These are phyloP conservation scores for Vinca minor DNA, from an alignment of 257 asterid species.

Conservation along the genomic window DNA sequence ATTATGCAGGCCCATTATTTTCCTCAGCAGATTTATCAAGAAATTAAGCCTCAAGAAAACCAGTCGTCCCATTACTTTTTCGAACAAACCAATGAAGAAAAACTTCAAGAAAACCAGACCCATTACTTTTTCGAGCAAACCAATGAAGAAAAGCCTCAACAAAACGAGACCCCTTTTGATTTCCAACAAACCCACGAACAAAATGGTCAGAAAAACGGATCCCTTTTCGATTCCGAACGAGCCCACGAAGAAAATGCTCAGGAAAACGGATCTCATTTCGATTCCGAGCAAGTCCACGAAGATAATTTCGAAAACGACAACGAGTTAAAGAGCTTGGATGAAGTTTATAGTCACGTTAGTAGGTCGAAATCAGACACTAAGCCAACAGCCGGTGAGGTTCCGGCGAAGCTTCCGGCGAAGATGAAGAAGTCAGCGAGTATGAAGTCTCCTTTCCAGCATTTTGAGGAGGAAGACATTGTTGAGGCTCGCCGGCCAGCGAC, in stretches of 20 bases:
- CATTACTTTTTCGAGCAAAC: too few relatives aligned
- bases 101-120: too few relatives aligned
- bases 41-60: too few relatives aligned
- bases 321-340: slow-evolving; percentile 42
- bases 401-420: slow-evolving; percentile 32
- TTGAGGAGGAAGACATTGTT: slow-evolving; percentile 34
- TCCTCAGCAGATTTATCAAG: slow-evolving; percentile 16
- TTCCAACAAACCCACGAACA: slow-evolving; percentile 14
- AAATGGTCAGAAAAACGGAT: neutral
- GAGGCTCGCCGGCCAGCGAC: slow-evolving; percentile 69
- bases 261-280: slow-evolving; percentile 11
- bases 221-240: slow-evolving; percentile 8
- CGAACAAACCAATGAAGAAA: too few relatives aligned
- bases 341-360: slow-evolving; percentile 45
- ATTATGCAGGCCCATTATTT: slow-evolving; percentile 16
- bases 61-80: too few relatives aligned
- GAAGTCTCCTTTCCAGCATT: slow-evolving; percentile 40
- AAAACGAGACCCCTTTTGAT: slow-evolving; percentile 20
- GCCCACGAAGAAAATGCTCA: slow-evolving; percentile 4
- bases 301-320: slow-evolving; percentile 22
- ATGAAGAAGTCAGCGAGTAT: slow-evolving; percentile 56
- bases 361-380: slow-evolving; percentile 52
- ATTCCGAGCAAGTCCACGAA: slow-evolving; percentile 14
- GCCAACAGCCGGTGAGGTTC: slow-evolving; percentile 48
- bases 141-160: slow-evolving; percentile 9